These are phyloP conservation scores for Hondaea fermentalgiana DNA, from an alignment of 108 stramenopile genomes.

Conservation along the genomic window DNA sequence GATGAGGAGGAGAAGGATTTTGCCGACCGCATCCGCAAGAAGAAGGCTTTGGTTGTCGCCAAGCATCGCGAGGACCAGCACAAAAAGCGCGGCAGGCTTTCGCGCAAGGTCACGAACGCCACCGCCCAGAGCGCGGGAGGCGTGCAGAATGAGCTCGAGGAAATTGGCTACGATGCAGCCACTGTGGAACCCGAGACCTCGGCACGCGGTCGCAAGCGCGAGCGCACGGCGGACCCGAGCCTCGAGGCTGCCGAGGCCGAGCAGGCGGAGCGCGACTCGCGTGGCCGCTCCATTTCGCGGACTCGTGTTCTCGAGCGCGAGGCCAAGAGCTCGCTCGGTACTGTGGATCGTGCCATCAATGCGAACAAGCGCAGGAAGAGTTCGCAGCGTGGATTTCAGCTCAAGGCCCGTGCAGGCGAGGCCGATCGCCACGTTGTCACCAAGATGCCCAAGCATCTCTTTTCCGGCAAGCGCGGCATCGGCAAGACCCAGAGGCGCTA, in stretches of 20 bases:
- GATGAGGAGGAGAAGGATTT: not conserved
- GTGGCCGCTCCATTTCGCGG: not conserved
- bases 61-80: not conserved
- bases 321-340: not conserved
- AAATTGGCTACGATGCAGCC: not conserved
- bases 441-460: slow-evolving; percentile 48
- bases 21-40: not conserved
- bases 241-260: not conserved
- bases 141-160: slow-evolving; percentile 4
- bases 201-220: slow-evolving; percentile 24
- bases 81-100: not conserved
- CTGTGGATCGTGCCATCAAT: not conserved
- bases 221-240: not conserved
- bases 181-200: not conserved
- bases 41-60: not conserved
- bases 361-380: slow-evolving; percentile 30
- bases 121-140: not conserved
- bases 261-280: not conserved
- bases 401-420: slow-evolving; percentile 37
- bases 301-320: not conserved
- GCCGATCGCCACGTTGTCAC: slow-evolving; percentile 39
- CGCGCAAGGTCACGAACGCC: not conserved
- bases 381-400: not conserved
- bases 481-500: slow-evolving; percentile 42
- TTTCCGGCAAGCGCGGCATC: slow-evolving; percentile 47